These are phyloP conservation scores for Austropuccinia psidii DNA, from an alignment of 1,284 basidiomycete genomes.

Conservation along the genomic window DNA sequence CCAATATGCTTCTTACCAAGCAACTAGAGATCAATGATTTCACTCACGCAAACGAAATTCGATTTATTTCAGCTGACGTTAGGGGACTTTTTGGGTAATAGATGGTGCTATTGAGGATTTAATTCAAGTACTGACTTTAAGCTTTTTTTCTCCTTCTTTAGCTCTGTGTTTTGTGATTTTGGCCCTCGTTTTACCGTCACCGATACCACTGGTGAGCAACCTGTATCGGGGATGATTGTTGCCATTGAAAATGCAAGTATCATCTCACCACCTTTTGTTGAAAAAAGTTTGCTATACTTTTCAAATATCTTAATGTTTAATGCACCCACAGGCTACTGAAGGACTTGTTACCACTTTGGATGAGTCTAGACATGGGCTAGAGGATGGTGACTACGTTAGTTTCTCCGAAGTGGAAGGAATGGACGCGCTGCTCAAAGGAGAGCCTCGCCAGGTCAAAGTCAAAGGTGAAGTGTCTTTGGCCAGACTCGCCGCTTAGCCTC, in stretches of 20 bases:
- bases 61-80: constrained; percentile 87
- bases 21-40: constrained; percentile 93
- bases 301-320: neutral
- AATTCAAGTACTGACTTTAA: neutral
- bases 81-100: constrained; percentile 82
- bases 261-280: too few species aligned
- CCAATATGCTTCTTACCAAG: constrained; percentile 66
- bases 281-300: neutral
- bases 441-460: constrained; percentile 82
- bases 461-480: constrained; percentile 54
- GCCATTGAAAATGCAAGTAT: constrained; percentile 63
- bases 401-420: constrained; percentile 98
- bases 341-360: constrained; percentile 93
- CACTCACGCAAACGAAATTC: constrained; percentile 77
- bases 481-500: neutral
- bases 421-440: constrained; percentile 78
- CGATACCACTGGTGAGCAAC: constrained; percentile 90
- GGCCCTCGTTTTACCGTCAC: constrained; percentile 88
- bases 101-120: neutral
- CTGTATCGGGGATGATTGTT: constrained; percentile 89
- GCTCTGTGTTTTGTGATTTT: constrained; percentile 87
- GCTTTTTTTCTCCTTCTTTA: constrained; percentile 40
- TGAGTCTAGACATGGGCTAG: constrained; percentile 92
- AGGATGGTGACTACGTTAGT: constrained; percentile 96
- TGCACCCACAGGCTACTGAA: constrained; percentile 55